Base-by-base conservation (phyloP, 2,329 filamentous ascomycete genomes). In the Epichloe sp. region DNA sequence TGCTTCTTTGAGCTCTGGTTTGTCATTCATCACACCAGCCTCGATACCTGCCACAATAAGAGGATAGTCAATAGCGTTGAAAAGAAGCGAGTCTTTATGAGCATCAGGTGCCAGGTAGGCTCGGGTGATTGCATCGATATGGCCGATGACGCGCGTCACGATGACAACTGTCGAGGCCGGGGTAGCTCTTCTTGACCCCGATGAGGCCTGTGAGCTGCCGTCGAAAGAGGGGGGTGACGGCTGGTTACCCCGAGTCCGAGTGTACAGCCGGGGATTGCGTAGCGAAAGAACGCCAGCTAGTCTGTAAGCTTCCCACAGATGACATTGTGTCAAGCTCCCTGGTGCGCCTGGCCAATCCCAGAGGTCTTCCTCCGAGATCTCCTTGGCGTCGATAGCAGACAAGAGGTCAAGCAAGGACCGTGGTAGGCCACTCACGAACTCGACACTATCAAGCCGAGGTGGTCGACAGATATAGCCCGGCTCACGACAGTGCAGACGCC, bases 11-110 rank as follows among this genome's bases (percentile, higher is more conserved):
- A 49, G 48, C 48, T 44, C 48, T 3, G 48, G 38, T 4, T 17
- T 44, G 2, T 4, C 38, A 12, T 44, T 44, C 48, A 49, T 49
- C 7, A 49, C 41, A 11, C 44, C 48, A 12, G 41, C 31, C 15
- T 49, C 40, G 14, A 49, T 44, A 15, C 48, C 48, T 3, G 48
- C 48, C 34, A 44, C 31, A 5, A 49, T 44, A 11, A 49, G 41
- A 15, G 48, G 48, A 38, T 49, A 49, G 40, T 49, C 48, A 35
- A 49, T 49, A 15, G 48, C 40, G 21, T 49, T 49, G 41, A 49
- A 49, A 19, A 49, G n/a, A 12, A 49, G 47, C 14, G 48, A 49
- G 41, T 49, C 41, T 10, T n/a, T 19, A 19, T 14, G 19, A 5
- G 31, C 17, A 19, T 38, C 48, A 11, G 48, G 21, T 14, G 34